Percentiles rank a stretch among this genome's conserved stretches.
phyloP scores from a whole-genome alignment of 192 early-diverging fungal genomes.

The Backusella tuberculispora region DNA sequence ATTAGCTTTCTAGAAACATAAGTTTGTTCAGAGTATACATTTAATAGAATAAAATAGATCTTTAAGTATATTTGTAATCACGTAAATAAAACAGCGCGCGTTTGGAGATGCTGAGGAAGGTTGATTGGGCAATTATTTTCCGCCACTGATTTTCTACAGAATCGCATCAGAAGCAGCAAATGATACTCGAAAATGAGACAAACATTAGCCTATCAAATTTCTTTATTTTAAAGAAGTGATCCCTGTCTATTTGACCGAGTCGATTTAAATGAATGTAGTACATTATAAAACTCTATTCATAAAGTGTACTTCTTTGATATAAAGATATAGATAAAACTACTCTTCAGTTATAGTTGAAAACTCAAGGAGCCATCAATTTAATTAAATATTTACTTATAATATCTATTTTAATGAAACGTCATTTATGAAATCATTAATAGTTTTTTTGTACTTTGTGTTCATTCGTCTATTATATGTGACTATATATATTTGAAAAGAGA shows the following conservation, averaged over 20 bases:
- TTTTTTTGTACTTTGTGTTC: neutral
- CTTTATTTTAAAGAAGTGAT: neutral
- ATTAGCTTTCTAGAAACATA: too few relatives aligned
- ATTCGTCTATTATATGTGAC: neutral
- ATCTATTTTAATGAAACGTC: conserved; percentile 5
- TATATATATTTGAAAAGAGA: neutral
- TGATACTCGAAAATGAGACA: neutral
- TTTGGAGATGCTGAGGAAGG: neutral
- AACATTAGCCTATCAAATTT: neutral
- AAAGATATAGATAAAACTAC: neutral
- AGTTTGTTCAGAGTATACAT: too few relatives aligned
- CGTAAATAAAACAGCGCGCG: neutral
- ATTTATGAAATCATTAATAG: neutral
- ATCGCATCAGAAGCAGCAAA: conserved; percentile 1
- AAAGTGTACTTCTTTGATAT: neutral
- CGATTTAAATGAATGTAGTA: neutral
- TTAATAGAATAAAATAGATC: neutral
- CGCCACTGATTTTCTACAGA: neutral
- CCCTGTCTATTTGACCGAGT: neutral
- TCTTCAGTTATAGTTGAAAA: neutral
- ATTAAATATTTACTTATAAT: conserved; percentile 2
- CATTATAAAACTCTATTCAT: neutral
- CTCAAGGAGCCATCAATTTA: neutral
- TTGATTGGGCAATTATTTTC: neutral
- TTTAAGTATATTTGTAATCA: neutral